A percentile compares a stretch with the other conserved stretches of the same genome.
Conservation (phyloP, 1,284 basidiomycete genomes). For the Austroboletus olivaceoglutinosus region DNA sequence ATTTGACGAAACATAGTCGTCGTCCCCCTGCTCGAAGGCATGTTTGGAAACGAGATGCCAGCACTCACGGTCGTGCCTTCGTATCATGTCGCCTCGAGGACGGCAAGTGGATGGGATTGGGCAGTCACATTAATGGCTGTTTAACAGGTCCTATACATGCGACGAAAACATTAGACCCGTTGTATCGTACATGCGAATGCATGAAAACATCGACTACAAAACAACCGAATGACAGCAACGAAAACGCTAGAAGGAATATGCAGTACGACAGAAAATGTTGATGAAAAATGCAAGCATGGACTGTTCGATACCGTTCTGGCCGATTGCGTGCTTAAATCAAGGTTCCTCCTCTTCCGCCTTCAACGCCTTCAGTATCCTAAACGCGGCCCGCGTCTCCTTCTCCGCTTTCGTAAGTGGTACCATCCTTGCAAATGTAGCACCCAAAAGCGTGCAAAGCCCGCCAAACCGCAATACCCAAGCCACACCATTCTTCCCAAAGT, state of each 20-base stretch:
- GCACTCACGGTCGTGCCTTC: conserved; percentile 60
- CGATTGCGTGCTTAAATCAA: conserved; percentile 26
- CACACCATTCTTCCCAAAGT: conserved; percentile 81
- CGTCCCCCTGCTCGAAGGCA: conserved; percentile 14
- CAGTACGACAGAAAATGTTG: not conserved
- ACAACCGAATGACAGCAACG: conserved; percentile 2
- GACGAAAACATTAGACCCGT: not conserved
- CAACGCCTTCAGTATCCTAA: conserved; percentile 75
- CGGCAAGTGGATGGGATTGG: conserved; percentile 53
- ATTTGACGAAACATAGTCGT: conserved; percentile 10
- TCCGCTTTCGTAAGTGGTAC: conserved; percentile 87
- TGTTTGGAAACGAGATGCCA: conserved; percentile 27
- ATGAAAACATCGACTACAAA: not conserved
- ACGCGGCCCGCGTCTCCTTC: conserved; percentile 77
- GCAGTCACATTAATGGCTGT: conserved; percentile 45
- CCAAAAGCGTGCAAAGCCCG: conserved; percentile 75
- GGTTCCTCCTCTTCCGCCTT: conserved; percentile 54
- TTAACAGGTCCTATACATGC: not conserved
- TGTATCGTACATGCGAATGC: conserved; percentile 6
- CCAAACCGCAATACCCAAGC: conserved; percentile 94
- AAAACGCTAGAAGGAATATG: conserved; percentile 8
- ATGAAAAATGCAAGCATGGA: conserved; percentile 14
- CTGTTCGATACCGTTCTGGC: not conserved
- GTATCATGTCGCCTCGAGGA: conserved; percentile 42
- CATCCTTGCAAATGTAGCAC: conserved; percentile 72